A percentile compares a stretch with the other conserved stretches of the same genome.
Conservation (phyloP, 371 early-diverging fungal genomes). For the Globomyces sp. region DNA sequence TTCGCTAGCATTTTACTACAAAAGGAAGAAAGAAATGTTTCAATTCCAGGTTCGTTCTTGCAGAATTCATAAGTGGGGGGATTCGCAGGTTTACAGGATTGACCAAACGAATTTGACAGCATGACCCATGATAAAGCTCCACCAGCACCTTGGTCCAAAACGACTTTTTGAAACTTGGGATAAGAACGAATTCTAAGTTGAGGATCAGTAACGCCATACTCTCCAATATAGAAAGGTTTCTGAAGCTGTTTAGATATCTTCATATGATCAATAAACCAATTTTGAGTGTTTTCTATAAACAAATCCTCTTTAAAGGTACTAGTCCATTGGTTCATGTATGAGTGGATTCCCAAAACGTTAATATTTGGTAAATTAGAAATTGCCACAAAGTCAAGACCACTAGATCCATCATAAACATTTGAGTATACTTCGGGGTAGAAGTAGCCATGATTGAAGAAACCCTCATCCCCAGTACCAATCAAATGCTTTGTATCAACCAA, state of each 20-base stretch:
- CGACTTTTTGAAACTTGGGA: conserved; percentile 6
- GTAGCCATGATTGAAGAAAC: conserved; percentile 22
- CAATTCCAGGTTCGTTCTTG: too few species aligned
- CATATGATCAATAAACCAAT: conserved; percentile 28
- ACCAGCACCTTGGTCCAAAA: neutral
- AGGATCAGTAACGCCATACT: conserved; percentile 22
- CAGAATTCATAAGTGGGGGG: too few species aligned
- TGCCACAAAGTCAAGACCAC: conserved; percentile 27
- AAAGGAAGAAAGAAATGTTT: too few species aligned
- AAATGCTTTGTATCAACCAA: conserved; percentile 32
- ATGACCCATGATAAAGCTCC: conserved; percentile 12
- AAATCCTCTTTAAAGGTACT: neutral
- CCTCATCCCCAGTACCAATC: conserved; percentile 36
- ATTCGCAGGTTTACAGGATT: too few species aligned
- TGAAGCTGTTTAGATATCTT: conserved; percentile 19
- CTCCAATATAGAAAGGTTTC: conserved; percentile 34
- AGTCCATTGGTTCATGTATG: conserved; percentile 23
- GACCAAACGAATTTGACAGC: neutral
- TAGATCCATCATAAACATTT: conserved; percentile 22
- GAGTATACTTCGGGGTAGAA: neutral
- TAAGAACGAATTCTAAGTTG: neutral
- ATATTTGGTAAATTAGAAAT: conserved; percentile 15
- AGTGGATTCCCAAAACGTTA: conserved; percentile 29
- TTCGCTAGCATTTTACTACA: too few species aligned
- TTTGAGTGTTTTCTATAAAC: conserved; percentile 1